Conservation (phyloP, 2,329 filamentous ascomycete genomes). For the Hypoxylon sp. region DNA sequence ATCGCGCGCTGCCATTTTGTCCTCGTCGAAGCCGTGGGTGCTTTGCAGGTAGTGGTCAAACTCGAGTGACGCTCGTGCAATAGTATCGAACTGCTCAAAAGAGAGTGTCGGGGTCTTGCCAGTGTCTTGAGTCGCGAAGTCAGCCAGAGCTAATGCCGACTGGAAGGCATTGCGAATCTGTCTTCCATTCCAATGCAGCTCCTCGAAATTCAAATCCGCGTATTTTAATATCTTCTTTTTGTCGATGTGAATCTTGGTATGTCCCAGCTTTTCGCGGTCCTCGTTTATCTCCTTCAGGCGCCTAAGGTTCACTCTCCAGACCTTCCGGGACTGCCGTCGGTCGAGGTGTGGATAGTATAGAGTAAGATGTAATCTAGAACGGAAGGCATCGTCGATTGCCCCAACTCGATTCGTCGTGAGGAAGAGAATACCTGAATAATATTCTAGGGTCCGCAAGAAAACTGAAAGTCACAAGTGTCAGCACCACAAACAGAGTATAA, state of each 20-base stretch:
- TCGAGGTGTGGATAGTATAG: conserved; percentile 55
- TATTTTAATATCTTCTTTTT: conserved; percentile 45
- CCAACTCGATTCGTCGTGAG: too few relatives aligned
- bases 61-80: conserved; percentile 29
- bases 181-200: conserved; percentile 54
- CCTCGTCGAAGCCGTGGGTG: conserved; percentile 34
- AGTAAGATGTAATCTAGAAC: conserved; percentile 58
- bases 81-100: conserved; percentile 28
- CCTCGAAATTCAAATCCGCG: conserved; percentile 41
- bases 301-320: conserved; percentile 52
- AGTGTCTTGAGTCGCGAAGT: conserved; percentile 41
- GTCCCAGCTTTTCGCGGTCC: conserved; percentile 38
- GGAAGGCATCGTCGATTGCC: conserved; percentile 14
- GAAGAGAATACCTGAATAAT: too few relatives aligned
- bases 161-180: conserved; percentile 57
- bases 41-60: conserved; percentile 34
- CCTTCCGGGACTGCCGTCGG: conserved; percentile 42
- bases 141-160: conserved; percentile 51
- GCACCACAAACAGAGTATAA: too few relatives aligned
- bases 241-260: conserved; percentile 44
- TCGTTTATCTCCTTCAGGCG: conserved; percentile 37
- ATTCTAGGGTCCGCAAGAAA: too few relatives aligned
- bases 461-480: too few relatives aligned
- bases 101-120: conserved; percentile 17
- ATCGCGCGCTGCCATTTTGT: conserved; percentile 33